Conservation (phyloP, 148 eudicot species). For the Cornus kousa region DNA sequence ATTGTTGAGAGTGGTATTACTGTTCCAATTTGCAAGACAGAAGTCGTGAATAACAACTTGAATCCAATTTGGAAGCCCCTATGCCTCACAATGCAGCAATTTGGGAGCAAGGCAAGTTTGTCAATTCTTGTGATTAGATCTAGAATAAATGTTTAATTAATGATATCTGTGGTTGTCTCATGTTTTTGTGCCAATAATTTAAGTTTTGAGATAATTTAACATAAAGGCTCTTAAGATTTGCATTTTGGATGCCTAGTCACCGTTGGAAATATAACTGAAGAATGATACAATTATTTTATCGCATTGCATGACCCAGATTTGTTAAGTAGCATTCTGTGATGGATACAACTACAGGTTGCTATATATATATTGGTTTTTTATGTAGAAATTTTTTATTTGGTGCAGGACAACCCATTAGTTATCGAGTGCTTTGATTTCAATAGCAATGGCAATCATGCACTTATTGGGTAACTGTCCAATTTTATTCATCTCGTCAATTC, state of each 20-base stretch:
- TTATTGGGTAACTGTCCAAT: constrained; percentile 61
- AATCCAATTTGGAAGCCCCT: constrained; percentile 87
- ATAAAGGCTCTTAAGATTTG: neutral
- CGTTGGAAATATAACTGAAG: neutral
- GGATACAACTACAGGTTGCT: constrained; percentile 1
- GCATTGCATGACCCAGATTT: neutral
- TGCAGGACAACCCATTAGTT: constrained; percentile 23
- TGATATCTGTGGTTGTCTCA: neutral
- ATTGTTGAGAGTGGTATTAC: constrained; percentile 62
- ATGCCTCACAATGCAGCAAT: constrained; percentile 70
- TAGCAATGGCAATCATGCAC: constrained; percentile 62
- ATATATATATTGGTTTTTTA: constrained; percentile 2
- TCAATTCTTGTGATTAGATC: constrained; percentile 8
- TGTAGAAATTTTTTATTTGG: neutral
- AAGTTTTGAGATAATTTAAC: neutral
- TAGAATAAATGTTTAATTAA: neutral
- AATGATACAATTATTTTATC: neutral
- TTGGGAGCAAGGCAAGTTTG: constrained; percentile 70
- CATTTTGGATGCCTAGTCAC: neutral
- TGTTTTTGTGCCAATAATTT: neutral
- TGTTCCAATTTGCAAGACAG: constrained; percentile 90
- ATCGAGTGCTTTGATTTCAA: constrained; percentile 60
- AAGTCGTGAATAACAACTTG: constrained; percentile 75
- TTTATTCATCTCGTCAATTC: neutral
- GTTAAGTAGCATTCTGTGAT: neutral